phyloP scores from a whole-genome alignment of 164 flowering plant genomes.

The Dillenia turbinata region DNA sequence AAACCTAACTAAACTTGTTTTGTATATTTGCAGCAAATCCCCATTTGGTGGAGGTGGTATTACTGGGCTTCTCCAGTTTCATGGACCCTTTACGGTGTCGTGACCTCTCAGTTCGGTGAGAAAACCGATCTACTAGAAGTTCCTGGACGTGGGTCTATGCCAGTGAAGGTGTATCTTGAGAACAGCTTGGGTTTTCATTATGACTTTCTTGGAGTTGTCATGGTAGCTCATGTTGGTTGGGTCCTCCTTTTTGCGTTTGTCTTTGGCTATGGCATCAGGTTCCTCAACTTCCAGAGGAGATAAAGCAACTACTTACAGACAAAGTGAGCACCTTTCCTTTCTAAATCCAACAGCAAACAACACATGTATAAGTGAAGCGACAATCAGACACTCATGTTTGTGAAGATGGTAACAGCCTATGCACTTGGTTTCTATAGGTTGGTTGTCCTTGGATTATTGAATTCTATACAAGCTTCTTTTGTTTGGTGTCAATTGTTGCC shows the following conservation, averaged over 20 bases:
- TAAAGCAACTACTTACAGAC: slow-evolving; percentile 1
- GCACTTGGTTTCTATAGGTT: no score
- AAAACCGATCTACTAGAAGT: slow-evolving; percentile 3
- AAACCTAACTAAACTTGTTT: not conserved
- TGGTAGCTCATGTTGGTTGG: slow-evolving; percentile 32
- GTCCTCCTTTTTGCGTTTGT: slow-evolving; percentile 34
- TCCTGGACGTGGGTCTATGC: slow-evolving; percentile 12
- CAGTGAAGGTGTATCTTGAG: slow-evolving; percentile 25
- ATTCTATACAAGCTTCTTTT: no score
- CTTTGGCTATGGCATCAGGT: slow-evolving; percentile 44
- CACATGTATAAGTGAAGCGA: no score
- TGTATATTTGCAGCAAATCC: slow-evolving; percentile 29
- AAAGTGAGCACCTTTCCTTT: no score
- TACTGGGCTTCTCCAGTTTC: slow-evolving; percentile 53
- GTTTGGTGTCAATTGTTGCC: no score
- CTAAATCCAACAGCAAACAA: no score
- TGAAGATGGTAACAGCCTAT: no score
- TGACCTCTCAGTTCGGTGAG: slow-evolving; percentile 45
- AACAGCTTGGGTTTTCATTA: slow-evolving; percentile 17
- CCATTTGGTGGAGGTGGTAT: slow-evolving; percentile 64
- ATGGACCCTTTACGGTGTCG: slow-evolving; percentile 47
- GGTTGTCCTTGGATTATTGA: no score
- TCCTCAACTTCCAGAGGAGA: slow-evolving; percentile 52
- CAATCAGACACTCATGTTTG: no score
- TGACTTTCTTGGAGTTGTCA: slow-evolving; percentile 35